Percentiles rank a stretch among this genome's conserved stretches.
Evolutionary conservation across 2,329 filamentous ascomycete genomes (phyloP).

Genomic region (Xylaria sp.): DNA sequence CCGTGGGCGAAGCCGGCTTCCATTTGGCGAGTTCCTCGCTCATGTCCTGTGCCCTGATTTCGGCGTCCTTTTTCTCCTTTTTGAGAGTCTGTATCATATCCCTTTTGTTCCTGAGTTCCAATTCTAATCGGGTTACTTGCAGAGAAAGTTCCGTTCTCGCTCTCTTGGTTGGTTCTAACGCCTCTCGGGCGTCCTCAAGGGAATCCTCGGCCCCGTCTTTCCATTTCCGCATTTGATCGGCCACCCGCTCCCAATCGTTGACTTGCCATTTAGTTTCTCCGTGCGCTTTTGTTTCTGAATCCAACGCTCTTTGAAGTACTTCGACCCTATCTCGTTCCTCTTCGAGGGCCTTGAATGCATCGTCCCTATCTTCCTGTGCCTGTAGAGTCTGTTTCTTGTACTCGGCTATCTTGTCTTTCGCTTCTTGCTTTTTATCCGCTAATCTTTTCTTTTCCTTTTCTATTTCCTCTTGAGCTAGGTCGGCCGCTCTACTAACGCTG

Average conservation of each 20-base stretch:
- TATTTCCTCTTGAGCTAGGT: neutral
- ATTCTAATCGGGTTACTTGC: neutral
- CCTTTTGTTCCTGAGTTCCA: neutral
- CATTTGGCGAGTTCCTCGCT: neutral
- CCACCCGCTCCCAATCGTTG: neutral
- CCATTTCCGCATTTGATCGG: too few relatives aligned
- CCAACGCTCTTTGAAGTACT: neutral
- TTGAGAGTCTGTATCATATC: neutral
- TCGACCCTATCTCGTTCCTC: neutral
- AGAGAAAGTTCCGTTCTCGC: conserved; percentile 5
- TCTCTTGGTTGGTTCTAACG: neutral
- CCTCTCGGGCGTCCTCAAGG: neutral
- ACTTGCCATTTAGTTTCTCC: neutral
- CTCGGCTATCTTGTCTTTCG: neutral
- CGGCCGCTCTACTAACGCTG: neutral
- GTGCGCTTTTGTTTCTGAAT: neutral
- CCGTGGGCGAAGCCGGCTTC: neutral
- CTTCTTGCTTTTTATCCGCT: conserved; percentile 6
- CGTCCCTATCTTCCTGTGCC: neutral
- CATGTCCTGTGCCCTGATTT: neutral
- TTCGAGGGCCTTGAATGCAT: neutral
- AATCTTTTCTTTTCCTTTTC: conserved; percentile 5
- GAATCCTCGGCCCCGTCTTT: neutral
- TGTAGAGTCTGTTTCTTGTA: neutral
- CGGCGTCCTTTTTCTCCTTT: neutral